Conservation (phyloP, 2,329 filamentous ascomycete species). For the Escovopsis sp. region DNA sequence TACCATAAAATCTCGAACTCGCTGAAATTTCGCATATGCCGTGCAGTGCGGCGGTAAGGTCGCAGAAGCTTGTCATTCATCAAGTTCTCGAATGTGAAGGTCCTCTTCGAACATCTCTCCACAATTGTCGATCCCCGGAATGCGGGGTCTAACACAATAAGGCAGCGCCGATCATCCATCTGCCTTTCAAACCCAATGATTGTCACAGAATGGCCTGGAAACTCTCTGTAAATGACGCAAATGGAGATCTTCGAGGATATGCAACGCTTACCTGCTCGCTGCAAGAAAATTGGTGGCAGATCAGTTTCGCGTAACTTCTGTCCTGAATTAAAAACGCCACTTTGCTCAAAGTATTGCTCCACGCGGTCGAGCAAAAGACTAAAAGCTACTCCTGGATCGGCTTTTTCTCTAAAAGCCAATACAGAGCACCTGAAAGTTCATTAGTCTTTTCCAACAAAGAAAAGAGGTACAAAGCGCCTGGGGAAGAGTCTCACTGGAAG, state of each 20-base stretch:
- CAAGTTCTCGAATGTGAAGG: conserved; percentile 27
- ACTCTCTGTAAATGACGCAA: conserved; percentile 2
- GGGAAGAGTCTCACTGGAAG: conserved; percentile 39
- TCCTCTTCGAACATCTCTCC: conserved; percentile 38
- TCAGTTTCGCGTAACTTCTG: conserved; percentile 55
- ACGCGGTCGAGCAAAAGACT: conserved; percentile 50
- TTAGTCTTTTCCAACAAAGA: not conserved
- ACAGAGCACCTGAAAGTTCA: conserved; percentile 39
- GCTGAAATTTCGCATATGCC: conserved; percentile 53
- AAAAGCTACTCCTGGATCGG: conserved; percentile 26
- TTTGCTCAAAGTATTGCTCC: conserved; percentile 59
- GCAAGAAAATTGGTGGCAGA: conserved; percentile 77
- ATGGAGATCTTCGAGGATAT: not conserved
- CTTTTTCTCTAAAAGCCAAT: conserved; percentile 39
- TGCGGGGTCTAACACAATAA: conserved; percentile 82
- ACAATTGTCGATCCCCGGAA: conserved; percentile 55
- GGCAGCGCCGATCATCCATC: conserved; percentile 45
- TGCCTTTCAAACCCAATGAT: conserved; percentile 71
- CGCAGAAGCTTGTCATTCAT: conserved; percentile 37
- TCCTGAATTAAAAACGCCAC: conserved; percentile 23
- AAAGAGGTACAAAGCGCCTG: not conserved
- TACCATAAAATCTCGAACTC: conserved; percentile 72
- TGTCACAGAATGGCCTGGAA: conserved; percentile 68
- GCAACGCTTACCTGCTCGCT: conserved; percentile 49
- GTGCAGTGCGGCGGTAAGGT: conserved; percentile 55